Conservation (phyloP, 202 grass and related monocot species). For the Tripidium arundinaceum region DNA sequence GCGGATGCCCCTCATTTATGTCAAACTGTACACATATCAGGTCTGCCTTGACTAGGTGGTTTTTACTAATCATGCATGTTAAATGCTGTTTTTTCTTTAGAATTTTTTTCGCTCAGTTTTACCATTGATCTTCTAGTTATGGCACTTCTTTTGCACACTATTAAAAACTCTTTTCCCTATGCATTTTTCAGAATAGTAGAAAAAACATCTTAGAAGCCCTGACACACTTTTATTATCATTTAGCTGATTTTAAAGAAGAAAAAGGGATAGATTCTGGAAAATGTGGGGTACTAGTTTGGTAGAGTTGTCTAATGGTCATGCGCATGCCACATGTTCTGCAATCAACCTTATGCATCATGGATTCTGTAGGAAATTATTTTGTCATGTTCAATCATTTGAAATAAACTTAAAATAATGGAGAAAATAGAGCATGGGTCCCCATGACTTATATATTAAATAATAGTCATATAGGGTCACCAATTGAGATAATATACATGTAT, state of each 20-base stretch:
- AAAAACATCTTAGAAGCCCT: background rate
- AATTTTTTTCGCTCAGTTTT: background rate
- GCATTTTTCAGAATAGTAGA: background rate
- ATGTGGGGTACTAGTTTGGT: background rate
- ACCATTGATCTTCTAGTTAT: background rate
- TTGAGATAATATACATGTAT: background rate
- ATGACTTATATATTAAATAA: background rate
- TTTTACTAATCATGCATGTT: constrained; percentile 15
- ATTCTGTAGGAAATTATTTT: background rate
- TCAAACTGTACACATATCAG: constrained; percentile 95
- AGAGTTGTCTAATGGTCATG: background rate
- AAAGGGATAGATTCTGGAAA: background rate
- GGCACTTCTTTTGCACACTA: background rate
- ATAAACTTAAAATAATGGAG: background rate
- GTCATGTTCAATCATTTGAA: constrained; percentile 11
- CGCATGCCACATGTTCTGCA: constrained; percentile 3
- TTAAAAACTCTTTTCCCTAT: background rate
- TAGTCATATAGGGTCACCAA: background rate
- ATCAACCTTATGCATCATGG: background rate
- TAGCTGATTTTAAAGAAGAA: background rate
- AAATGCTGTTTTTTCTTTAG: background rate
- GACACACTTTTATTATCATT: background rate
- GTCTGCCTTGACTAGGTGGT: constrained; percentile 29
- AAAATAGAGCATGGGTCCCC: background rate
- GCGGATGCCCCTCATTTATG: constrained; percentile 83